A percentile compares a stretch with the other conserved stretches of the same genome.
Evolutionary conservation across 148 eudicot genomes (phyloP).

Genomic region (Nepenthes gracilis): DNA sequence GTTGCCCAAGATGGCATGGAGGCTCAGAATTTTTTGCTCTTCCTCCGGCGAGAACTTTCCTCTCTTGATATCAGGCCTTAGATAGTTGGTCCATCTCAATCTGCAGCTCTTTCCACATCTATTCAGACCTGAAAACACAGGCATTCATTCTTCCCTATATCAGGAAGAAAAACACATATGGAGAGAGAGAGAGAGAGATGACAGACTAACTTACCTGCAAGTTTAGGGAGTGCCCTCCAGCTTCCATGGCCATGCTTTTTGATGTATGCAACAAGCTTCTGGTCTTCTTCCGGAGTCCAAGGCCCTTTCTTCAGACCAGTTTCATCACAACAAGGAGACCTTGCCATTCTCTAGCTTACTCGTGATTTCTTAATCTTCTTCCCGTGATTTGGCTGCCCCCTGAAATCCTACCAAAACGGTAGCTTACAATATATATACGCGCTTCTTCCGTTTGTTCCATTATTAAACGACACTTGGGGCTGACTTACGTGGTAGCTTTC

Average conservation of each 20-base stretch:
- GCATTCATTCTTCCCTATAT: not conserved
- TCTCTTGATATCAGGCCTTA: constrained; percentile 13
- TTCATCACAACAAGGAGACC: constrained; percentile 13
- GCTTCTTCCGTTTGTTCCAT: too few relatives aligned
- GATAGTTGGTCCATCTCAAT: constrained; percentile 12
- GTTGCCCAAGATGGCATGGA: constrained; percentile 11
- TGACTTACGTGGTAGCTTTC: too few relatives aligned
- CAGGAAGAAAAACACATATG: not conserved
- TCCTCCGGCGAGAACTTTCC: constrained; percentile 9
- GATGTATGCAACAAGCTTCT: constrained; percentile 10
- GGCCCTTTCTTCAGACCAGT: constrained; percentile 12
- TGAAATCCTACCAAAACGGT: not conserved
- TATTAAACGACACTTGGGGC: too few relatives aligned
- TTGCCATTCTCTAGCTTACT: constrained; percentile 1
- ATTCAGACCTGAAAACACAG: constrained; percentile 6
- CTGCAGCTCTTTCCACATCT: constrained; percentile 13
- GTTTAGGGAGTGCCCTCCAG: constrained; percentile 13
- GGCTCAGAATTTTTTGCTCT: constrained; percentile 8
- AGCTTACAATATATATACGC: too few relatives aligned
- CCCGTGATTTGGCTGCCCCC: too few relatives aligned
- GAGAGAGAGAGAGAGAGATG: not conserved
- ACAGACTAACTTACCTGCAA: not conserved
- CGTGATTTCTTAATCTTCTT: too few relatives aligned
- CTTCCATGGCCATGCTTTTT: constrained; percentile 13
- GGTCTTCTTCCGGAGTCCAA: constrained; percentile 13